Percentiles rank a stretch among this genome's conserved stretches.
Conservation (phyloP, 768 basidiomycete genomes). For the Omphalotus guepiniiformis region DNA sequence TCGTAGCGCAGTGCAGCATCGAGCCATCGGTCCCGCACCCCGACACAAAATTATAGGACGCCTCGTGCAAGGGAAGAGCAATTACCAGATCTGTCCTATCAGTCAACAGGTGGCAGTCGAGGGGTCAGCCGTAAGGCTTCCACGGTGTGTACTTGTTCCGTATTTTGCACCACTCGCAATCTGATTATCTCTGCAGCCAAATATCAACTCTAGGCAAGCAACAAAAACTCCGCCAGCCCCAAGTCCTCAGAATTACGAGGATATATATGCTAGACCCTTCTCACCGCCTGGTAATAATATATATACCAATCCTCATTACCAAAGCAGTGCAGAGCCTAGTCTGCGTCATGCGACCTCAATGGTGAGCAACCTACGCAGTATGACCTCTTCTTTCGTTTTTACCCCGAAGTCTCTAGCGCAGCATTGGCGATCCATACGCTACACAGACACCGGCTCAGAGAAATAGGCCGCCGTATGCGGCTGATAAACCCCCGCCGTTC, state of each 20-base stretch:
- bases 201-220: too few relatives aligned
- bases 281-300: neutral
- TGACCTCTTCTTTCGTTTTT: too few relatives aligned
- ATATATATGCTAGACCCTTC: too few relatives aligned
- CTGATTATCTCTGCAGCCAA: too few relatives aligned
- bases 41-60: neutral
- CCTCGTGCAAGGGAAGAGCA: neutral
- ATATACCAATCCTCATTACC: slow-evolving; percentile 6
- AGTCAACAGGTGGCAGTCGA: neutral
- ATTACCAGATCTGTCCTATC: neutral
- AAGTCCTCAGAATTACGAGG: too few relatives aligned
- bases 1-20: slow-evolving; percentile 3
- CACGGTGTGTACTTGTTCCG: slow-evolving; percentile 4
- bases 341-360: too few relatives aligned
- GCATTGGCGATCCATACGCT: neutral
- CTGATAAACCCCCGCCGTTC: neutral
- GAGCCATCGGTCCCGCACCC: neutral
- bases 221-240: too few relatives aligned
- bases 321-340: too few relatives aligned
- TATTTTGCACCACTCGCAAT: too few relatives aligned
- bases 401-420: neutral
- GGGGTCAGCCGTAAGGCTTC: slow-evolving; percentile 2
- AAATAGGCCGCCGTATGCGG: neutral
- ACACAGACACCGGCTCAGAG: slow-evolving; percentile 5
- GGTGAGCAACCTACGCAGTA: too few relatives aligned